phyloP scores from a whole-genome alignment of 2,329 filamentous ascomycete species.

The Fusarium denticulatum region DNA sequence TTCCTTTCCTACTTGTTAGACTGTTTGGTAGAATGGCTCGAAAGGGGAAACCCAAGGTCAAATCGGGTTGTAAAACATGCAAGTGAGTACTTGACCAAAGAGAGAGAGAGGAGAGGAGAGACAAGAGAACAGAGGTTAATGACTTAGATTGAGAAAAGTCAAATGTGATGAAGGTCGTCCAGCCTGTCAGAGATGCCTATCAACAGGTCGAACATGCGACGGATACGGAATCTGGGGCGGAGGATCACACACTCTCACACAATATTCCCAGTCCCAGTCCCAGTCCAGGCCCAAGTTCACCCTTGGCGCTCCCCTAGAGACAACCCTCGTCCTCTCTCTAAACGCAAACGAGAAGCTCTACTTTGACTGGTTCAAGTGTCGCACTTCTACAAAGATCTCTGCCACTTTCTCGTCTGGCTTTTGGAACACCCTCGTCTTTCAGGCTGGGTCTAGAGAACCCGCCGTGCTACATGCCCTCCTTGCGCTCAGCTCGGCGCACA shows the following conservation, averaged over 20 bases:
- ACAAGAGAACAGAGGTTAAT: neutral
- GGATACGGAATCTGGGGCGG: constrained; percentile 38
- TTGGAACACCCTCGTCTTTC: constrained; percentile 52
- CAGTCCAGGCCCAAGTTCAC: neutral
- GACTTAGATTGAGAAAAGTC: constrained; percentile 28
- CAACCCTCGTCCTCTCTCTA: constrained; percentile 3
- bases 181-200: constrained; percentile 30
- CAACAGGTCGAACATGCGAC: constrained; percentile 29
- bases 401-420: constrained; percentile 51
- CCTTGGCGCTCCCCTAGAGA: neutral
- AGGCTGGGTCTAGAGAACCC: constrained; percentile 49
- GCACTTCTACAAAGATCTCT: constrained; percentile 50
- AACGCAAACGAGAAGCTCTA: constrained; percentile 20
- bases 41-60: constrained; percentile 30
- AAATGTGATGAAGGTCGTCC: constrained; percentile 33
- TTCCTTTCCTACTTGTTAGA: neutral
- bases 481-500: constrained; percentile 51
- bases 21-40: neutral
- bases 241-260: constrained; percentile 12
- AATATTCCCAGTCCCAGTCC: neutral
- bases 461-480: constrained; percentile 53
- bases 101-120: too few relatives aligned
- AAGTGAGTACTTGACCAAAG: constrained; percentile 20
- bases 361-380: constrained; percentile 48
- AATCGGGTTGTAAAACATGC: constrained; percentile 35